Conservation (phyloP, 2,329 filamentous ascomycete species). For the Trichoderma harzianum region DNA sequence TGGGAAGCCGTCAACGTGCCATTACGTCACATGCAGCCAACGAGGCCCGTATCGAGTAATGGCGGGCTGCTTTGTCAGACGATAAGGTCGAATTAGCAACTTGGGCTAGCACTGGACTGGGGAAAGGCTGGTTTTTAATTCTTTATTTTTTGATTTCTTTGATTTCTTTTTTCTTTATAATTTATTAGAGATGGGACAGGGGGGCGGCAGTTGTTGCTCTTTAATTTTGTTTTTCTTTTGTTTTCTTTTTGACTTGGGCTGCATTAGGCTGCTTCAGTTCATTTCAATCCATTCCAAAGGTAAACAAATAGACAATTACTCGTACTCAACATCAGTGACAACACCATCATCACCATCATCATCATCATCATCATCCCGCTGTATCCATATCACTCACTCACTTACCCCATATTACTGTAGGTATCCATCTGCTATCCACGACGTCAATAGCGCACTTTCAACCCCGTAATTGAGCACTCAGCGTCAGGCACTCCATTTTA, state of each 20-base stretch:
- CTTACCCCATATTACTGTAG: neutral
- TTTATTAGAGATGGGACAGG: neutral
- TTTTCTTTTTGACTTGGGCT: neutral
- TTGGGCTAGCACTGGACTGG: neutral
- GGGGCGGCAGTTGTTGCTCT: neutral
- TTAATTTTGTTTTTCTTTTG: neutral
- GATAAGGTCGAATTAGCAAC: neutral
- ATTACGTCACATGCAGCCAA: neutral
- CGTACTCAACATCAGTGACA: neutral
- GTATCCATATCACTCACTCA: neutral
- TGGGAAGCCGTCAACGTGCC: neutral
- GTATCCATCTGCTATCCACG: neutral
- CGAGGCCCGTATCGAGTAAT: neutral
- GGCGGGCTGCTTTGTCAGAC: conserved; percentile 3
- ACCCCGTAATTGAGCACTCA: neutral
- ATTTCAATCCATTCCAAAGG: neutral
- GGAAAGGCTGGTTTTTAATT: neutral
- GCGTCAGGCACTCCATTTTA: neutral
- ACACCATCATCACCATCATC: neutral
- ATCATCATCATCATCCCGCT: neutral
- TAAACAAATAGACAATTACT: neutral
- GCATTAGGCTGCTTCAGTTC: neutral
- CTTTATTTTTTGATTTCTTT: neutral
- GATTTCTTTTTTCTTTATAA: neutral
- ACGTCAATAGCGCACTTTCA: neutral